These are phyloP conservation scores for Durusdinium trenchii DNA, from an alignment of 73 alveolate genomes.

Conservation along the genomic window DNA sequence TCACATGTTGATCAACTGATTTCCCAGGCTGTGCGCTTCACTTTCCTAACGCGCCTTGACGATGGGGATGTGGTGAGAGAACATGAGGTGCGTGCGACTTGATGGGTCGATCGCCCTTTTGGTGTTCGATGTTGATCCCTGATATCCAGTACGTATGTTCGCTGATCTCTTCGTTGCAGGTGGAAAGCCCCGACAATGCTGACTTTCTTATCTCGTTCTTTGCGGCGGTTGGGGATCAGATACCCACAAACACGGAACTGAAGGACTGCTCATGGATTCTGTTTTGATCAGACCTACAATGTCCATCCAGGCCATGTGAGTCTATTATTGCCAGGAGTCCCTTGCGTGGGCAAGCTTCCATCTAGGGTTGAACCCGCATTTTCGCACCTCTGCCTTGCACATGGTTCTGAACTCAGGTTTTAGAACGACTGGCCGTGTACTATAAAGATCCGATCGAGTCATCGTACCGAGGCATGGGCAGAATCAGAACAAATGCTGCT, in stretches of 20 bases:
- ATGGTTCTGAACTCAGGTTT: neutral
- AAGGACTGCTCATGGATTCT: neutral
- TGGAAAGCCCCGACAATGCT: neutral
- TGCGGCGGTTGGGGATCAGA: neutral
- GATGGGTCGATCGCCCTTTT: neutral
- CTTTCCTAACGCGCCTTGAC: neutral
- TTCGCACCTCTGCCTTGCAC: neutral
- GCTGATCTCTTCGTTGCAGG: neutral
- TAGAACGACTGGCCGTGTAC: neutral
- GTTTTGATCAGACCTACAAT: too few relatives aligned
- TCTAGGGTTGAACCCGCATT: neutral
- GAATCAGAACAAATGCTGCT: neutral
- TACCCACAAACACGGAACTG: neutral
- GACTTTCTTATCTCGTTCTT: neutral
- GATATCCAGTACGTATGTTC: neutral
- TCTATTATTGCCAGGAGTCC: neutral
- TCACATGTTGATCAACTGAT: too few relatives aligned
- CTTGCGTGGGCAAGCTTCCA: neutral
- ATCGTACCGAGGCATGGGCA: constrained; percentile 17
- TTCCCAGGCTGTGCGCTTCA: constrained; percentile 9
- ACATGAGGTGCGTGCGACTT: neutral
- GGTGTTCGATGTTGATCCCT: neutral
- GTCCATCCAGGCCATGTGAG: neutral
- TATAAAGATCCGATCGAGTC: neutral
- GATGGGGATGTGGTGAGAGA: neutral